Conservation (phyloP, 345 rosid species). For the Bretschneidera sinensis region DNA sequence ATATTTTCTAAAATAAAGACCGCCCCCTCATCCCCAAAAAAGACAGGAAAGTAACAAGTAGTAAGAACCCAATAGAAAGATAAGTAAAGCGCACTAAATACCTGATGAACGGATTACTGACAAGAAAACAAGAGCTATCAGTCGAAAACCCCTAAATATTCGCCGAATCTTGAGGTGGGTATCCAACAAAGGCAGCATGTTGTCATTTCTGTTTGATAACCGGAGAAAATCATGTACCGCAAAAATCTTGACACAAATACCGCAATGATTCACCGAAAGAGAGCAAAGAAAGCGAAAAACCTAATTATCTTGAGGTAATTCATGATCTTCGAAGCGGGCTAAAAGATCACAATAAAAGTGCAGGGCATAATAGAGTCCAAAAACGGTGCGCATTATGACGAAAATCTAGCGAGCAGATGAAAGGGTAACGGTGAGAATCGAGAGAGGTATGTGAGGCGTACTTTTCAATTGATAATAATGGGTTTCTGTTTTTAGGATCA, state of each 20-base stretch:
- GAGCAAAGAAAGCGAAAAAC: not conserved
- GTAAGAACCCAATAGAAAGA: not conserved
- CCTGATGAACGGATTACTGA: conserved; percentile 14
- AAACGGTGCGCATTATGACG: not conserved
- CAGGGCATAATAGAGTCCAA: not conserved
- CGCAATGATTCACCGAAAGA: not conserved
- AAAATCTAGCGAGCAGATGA: not conserved
- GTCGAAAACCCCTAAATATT: conserved; percentile 4
- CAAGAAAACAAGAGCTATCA: not conserved
- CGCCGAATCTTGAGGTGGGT: not conserved
- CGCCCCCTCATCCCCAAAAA: not conserved
- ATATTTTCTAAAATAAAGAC: conserved; percentile 6
- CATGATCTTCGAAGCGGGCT: conserved; percentile 10
- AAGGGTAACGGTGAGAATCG: not conserved
- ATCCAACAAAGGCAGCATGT: conserved; percentile 10
- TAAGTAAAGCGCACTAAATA: conserved; percentile 5
- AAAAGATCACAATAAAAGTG: not conserved
- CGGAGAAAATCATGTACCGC: not conserved
- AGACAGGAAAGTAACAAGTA: too few relatives aligned
- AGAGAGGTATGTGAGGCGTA: not conserved
- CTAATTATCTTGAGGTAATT: conserved; percentile 39
- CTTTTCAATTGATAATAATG: not conserved
- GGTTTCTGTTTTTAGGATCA: not conserved
- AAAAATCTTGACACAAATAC: conserved; percentile 5
- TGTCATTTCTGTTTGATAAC: not conserved